Evolutionary conservation across 2,329 filamentous ascomycete genomes (phyloP).

Genomic region (Ustulina deusta): DNA sequence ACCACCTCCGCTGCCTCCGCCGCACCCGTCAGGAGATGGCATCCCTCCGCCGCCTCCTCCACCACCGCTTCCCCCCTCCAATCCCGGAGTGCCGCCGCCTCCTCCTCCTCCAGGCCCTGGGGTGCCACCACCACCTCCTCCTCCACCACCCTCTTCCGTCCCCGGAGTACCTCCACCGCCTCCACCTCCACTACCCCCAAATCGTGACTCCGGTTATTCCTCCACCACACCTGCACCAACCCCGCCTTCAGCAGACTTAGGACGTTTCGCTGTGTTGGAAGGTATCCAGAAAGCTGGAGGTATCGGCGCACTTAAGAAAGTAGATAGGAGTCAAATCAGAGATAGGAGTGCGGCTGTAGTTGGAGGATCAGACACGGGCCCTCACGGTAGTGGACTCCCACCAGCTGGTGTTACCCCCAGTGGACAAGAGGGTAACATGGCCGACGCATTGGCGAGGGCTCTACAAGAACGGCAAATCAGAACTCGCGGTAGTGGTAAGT

Average conservation of each 20-base stretch:
- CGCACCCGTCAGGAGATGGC: constrained; percentile 29
- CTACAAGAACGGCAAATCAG: constrained; percentile 89
- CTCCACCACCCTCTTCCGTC: constrained; percentile 50
- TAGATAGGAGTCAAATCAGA: constrained; percentile 75
- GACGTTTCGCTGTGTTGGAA: constrained; percentile 72
- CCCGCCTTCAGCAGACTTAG: constrained; percentile 57
- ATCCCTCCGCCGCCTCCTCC: constrained; percentile 37
- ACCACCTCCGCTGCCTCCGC: constrained; percentile 42
- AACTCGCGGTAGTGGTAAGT: constrained; percentile 94
- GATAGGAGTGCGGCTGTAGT: constrained; percentile 77
- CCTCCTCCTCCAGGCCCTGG: constrained; percentile 47
- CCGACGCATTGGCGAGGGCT: constrained; percentile 83
- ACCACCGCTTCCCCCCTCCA: constrained; percentile 35
- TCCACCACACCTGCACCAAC: constrained; percentile 63
- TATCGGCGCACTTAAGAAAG: constrained; percentile 78
- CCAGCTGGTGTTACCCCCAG: constrained; percentile 64
- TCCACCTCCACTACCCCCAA: constrained; percentile 58
- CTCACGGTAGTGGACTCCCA: constrained; percentile 64
- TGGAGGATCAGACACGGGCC: constrained; percentile 63
- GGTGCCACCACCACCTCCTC: constrained; percentile 39
- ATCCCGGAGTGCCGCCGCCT: constrained; percentile 25
- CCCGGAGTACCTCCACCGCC: constrained; percentile 50
- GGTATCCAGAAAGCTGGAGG: constrained; percentile 79
- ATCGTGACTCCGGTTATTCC: constrained; percentile 68
- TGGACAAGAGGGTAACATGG: constrained; percentile 74